Base-by-base conservation (phyloP, 164 flowering plant genomes). In the Aristolochia contorta region DNA sequence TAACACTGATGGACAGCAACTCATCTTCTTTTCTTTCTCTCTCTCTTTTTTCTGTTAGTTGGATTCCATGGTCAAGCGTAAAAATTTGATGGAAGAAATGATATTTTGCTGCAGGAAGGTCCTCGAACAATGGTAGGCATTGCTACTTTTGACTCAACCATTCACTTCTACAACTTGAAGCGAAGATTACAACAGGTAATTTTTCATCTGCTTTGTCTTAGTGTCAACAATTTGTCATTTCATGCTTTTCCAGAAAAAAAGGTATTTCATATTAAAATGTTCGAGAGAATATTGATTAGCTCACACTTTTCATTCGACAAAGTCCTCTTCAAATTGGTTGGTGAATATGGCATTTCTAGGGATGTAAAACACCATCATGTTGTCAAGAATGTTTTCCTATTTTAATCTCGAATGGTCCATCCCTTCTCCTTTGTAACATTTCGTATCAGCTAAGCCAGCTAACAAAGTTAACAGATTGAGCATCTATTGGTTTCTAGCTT, bases 101-200 rank as follows among this genome's bases (percentile, higher is more conserved):
- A 53, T 53, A 10, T 37, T 9, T 19, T 62, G 19, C 49, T 75
- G 69, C 96, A 94, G 99, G 96, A 91, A 71, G 93, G 96, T 74
- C 94, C 96, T 63, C 83, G 86, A 43, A 94, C 99, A 16, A 72
- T 83, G 83, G 99, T 91, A 55, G 99, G 99, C 48, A 74, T 94
- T 67, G 99, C 99, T 69, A 91, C 99, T 66, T 94, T 80, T 82
- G 99, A 94, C 72, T 85, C 91, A 13, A 87, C 96, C 6, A 82
- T 94, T 56, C 99, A 94, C 71, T 94, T 94, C 68, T 94, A 94
- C 81, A 94, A 85, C 78, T 77, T 94, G 65, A 94, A 84, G 69
- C 82, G 99, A 46, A 90, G 84, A 60, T 54, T 83, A 49, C 97
- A 87, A 72, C 99, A 94, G 95, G 99, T 93, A 58, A 41, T 53